phyloP scores from a whole-genome alignment of 495 filamentous ascomycete genomes.

The Staphylotrichum tortipilum region DNA sequence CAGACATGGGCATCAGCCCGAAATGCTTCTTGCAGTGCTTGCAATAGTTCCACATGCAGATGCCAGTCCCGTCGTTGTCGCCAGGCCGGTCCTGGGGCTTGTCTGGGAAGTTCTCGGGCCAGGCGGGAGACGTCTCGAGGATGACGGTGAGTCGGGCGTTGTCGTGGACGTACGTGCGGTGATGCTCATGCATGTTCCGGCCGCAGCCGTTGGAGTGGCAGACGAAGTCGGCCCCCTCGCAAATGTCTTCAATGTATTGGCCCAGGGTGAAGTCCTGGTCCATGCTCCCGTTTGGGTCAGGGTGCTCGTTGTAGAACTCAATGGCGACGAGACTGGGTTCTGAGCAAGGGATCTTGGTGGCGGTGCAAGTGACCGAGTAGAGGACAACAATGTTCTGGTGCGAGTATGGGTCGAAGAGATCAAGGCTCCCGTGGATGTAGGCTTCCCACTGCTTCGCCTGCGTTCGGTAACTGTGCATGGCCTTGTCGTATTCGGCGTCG shows the following conservation, averaged over 20 bases:
- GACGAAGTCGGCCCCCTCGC: conserved; percentile 58
- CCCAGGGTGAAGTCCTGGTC: conserved; percentile 88
- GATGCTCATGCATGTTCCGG: conserved; percentile 82
- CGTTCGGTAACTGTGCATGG: conserved; percentile 84
- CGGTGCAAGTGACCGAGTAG: conserved; percentile 84
- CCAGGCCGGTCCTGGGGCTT: conserved; percentile 31
- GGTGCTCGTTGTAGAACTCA: conserved; percentile 87
- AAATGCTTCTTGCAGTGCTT: conserved; percentile 86
- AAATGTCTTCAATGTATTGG: conserved; percentile 91
- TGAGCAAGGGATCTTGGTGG: conserved; percentile 81
- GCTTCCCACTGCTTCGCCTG: conserved; percentile 94
- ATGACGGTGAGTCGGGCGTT: conserved; percentile 88
- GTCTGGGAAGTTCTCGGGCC: conserved; percentile 38
- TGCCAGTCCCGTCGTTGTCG: conserved; percentile 43
- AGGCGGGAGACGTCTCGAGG: conserved; percentile 55
- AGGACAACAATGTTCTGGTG: conserved; percentile 96
- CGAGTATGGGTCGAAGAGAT: conserved; percentile 85
- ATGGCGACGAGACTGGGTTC: conserved; percentile 81
- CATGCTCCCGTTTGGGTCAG: conserved; percentile 48
- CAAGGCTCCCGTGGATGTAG: conserved; percentile 70
- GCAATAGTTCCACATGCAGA: conserved; percentile 97
- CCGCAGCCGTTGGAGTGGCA: conserved; percentile 84
- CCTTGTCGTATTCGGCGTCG: conserved; percentile 93
- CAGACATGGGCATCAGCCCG: conserved; percentile 84
- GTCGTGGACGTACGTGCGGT: conserved; percentile 94